These are phyloP conservation scores for Fusarium keratoplasticum DNA, from an alignment of 2,329 filamentous ascomycete species.

Conservation along the genomic window DNA sequence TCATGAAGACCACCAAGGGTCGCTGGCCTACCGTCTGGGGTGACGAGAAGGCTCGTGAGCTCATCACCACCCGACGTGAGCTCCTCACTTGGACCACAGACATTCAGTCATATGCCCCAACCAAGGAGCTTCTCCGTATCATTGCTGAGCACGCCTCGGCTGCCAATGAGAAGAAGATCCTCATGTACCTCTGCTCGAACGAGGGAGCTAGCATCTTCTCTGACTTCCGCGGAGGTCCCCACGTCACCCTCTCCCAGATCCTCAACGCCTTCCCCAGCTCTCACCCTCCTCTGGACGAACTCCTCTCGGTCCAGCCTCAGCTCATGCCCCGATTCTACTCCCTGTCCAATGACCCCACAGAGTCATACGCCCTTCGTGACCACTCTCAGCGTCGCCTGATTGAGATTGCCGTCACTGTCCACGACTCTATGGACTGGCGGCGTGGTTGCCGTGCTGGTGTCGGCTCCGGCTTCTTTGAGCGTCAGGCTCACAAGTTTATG, in stretches of 20 bases:
- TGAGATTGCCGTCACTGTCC: slow-evolving; percentile 96
- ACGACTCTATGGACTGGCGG: slow-evolving; percentile 85
- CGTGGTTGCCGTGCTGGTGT: slow-evolving; percentile 81
- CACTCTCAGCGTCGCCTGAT: slow-evolving; percentile 82
- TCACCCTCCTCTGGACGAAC: slow-evolving; percentile 84
- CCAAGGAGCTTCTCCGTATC: slow-evolving; percentile 85
- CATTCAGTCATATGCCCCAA: slow-evolving; percentile 91
- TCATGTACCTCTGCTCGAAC: slow-evolving; percentile 85
- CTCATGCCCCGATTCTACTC: slow-evolving; percentile 99
- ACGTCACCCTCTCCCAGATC: slow-evolving; percentile 87
- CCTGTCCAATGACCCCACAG: slow-evolving; percentile 93
- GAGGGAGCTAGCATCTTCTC: slow-evolving; percentile 95
- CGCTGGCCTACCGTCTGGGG: slow-evolving; percentile 99
- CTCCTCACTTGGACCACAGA: slow-evolving; percentile 97
- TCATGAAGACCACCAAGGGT: slow-evolving; percentile 81
- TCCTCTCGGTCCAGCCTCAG: slow-evolving; percentile 84
- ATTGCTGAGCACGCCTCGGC: slow-evolving; percentile 87
- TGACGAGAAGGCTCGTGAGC: slow-evolving; percentile 83
- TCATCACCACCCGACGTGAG: slow-evolving; percentile 91
- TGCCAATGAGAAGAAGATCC: slow-evolving; percentile 86
- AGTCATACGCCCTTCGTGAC: slow-evolving; percentile 75
- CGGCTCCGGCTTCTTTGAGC: slow-evolving; percentile 93
- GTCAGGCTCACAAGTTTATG: slow-evolving; percentile 80
- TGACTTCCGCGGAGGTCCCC: slow-evolving; percentile 89
- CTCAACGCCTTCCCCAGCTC: slow-evolving; percentile 92